Percentiles rank a stretch among this genome's conserved stretches.
Conservation (phyloP, 2,329 filamentous ascomycete species). For the Botrytis fragariae region DNA sequence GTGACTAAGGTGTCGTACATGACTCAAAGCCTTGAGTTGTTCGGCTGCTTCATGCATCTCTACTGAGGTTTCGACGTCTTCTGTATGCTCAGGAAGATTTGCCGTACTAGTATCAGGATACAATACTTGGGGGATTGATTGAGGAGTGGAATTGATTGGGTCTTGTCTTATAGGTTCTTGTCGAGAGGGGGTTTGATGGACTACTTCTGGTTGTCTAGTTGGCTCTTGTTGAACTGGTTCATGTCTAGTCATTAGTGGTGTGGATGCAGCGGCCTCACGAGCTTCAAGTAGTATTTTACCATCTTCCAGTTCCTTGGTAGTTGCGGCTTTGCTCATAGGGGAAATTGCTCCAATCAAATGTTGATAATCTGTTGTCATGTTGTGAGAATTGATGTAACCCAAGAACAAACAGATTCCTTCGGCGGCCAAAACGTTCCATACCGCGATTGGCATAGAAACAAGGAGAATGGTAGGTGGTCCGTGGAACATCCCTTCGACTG, state of each 20-base stretch:
- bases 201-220: constrained; percentile 21
- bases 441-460: constrained; percentile 62
- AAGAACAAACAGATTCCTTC: constrained; percentile 66
- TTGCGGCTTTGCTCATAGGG: constrained; percentile 43
- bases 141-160: constrained; percentile 32
- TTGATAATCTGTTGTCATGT: constrained; percentile 64
- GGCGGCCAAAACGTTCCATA: constrained; percentile 64
- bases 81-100: constrained; percentile 40
- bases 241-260: constrained; percentile 43
- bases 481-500: constrained; percentile 66
- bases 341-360: constrained; percentile 50
- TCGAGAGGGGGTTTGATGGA: constrained; percentile 23
- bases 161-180: constrained; percentile 32
- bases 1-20: constrained; percentile 56
- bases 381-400: constrained; percentile 64
- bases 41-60: constrained; percentile 69
- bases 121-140: constrained; percentile 30
- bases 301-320: constrained; percentile 55
- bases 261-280: constrained; percentile 38
- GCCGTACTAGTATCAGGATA: constrained; percentile 32
- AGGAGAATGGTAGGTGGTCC: constrained; percentile 64
- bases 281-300: constrained; percentile 53
- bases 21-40: constrained; percentile 63
- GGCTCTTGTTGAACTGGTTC: constrained; percentile 38
- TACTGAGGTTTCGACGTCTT: constrained; percentile 60